A percentile compares a stretch with the other conserved stretches of the same genome.
Conservation (phyloP, 2,329 filamentous ascomycete species). For the Trichoderma koningiopsis region DNA sequence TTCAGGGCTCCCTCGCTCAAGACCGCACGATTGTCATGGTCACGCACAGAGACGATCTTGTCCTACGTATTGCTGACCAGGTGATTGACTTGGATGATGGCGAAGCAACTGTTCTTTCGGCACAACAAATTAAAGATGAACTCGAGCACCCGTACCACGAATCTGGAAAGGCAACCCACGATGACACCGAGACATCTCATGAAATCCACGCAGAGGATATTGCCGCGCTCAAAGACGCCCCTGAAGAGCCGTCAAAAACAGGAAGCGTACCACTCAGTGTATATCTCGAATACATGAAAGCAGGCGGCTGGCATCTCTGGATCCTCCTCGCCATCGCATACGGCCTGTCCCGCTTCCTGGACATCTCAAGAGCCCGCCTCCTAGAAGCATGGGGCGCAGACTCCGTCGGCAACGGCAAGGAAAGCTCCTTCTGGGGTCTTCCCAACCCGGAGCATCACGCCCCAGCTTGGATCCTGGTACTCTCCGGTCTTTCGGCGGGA, state of each 20-base stretch:
- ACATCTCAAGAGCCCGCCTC: constrained; percentile 74
- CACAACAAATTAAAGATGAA: constrained; percentile 47
- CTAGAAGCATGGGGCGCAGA: constrained; percentile 84
- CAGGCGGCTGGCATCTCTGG: constrained; percentile 78
- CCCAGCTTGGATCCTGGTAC: constrained; percentile 71
- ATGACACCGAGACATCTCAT: constrained; percentile 33
- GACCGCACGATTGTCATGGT: constrained; percentile 75
- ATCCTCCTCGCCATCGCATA: constrained; percentile 63
- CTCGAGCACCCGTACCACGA: constrained; percentile 44
- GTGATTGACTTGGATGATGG: constrained; percentile 70
- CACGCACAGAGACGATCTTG: constrained; percentile 78
- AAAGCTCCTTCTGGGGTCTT: constrained; percentile 35
- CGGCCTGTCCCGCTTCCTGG: constrained; percentile 62
- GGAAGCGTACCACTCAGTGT: constrained; percentile 75
- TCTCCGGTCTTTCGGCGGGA: constrained; percentile 64
- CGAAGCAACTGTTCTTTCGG: constrained; percentile 51
- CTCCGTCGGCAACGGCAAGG: constrained; percentile 26
- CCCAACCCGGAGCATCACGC: constrained; percentile 70
- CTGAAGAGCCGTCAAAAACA: constrained; percentile 45
- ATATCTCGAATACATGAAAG: constrained; percentile 84
- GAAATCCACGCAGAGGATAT: constrained; percentile 38
- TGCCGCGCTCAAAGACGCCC: constrained; percentile 32
- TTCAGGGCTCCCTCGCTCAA: constrained; percentile 62
- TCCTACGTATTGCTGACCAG: constrained; percentile 71
- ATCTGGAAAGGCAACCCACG: constrained; percentile 18